phyloP scores from a whole-genome alignment of 164 flowering plant species.

The Magnolia sinica region DNA sequence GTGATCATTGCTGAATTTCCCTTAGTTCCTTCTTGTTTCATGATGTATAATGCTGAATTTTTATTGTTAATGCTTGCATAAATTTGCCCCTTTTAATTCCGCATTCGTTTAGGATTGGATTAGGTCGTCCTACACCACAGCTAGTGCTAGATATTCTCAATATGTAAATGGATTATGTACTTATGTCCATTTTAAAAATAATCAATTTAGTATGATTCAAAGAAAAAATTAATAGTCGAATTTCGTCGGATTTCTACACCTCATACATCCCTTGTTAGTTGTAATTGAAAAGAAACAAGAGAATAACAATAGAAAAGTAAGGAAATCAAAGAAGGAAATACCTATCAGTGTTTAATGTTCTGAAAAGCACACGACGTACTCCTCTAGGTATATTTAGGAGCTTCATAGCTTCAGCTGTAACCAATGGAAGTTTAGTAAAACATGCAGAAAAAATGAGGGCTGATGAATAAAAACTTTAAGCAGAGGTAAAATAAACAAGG shows the following conservation, averaged over 20 bases:
- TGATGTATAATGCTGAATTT: too few relatives aligned
- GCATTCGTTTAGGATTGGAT: too few relatives aligned
- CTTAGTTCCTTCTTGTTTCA: too few relatives aligned
- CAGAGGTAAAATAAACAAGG: neutral
- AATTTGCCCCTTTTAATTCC: too few relatives aligned
- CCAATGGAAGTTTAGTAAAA: neutral
- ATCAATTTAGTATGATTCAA: too few relatives aligned
- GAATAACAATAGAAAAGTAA: too few relatives aligned
- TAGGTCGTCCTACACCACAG: too few relatives aligned
- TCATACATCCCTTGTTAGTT: neutral
- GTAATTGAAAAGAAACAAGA: neutral
- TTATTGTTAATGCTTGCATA: too few relatives aligned
- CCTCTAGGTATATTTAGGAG: slow-evolving; percentile 71
- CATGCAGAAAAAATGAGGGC: neutral
- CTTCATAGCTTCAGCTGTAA: slow-evolving; percentile 67
- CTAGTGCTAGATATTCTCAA: too few relatives aligned
- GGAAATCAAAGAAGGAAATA: slow-evolving; percentile 15
- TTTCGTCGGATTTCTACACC: neutral
- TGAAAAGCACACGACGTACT: slow-evolving; percentile 71
- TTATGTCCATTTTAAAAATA: too few relatives aligned
- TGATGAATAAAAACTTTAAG: neutral
- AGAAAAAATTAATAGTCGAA: neutral
- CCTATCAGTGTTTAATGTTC: slow-evolving; percentile 84
- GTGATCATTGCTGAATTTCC: too few relatives aligned
- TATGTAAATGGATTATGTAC: too few relatives aligned